Conservation (phyloP, 2,329 filamentous ascomycete species). For the Plectosphaerella plurivora region DNA sequence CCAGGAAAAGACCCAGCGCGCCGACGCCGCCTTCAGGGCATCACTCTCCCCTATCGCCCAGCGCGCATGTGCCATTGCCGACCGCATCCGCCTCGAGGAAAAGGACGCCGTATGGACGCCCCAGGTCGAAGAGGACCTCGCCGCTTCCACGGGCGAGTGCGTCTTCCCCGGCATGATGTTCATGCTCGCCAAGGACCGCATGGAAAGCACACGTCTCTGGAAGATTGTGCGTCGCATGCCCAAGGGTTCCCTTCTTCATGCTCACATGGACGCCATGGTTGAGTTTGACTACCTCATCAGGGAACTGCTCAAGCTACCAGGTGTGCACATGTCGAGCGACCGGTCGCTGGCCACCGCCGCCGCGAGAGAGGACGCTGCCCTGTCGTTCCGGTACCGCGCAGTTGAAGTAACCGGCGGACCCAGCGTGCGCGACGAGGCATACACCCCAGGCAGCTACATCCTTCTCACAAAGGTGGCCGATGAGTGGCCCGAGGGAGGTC, state of each 20-base stretch:
- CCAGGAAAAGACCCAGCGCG: slow-evolving; percentile 76
- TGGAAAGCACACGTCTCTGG: slow-evolving; percentile 84
- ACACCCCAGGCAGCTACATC: slow-evolving; percentile 55
- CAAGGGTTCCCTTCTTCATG: slow-evolving; percentile 82
- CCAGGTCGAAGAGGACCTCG: slow-evolving; percentile 65
- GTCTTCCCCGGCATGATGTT: slow-evolving; percentile 94
- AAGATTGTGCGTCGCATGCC: slow-evolving; percentile 81
- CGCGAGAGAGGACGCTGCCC: slow-evolving; percentile 47
- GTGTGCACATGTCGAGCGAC: slow-evolving; percentile 67
- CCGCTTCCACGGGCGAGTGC: slow-evolving; percentile 55
- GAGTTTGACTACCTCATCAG: slow-evolving; percentile 78
- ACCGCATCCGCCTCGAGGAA: slow-evolving; percentile 74
- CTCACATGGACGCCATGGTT: slow-evolving; percentile 87
- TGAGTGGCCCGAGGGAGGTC: slow-evolving; percentile 69
- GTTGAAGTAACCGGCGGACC: slow-evolving; percentile 37
- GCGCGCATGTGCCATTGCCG: slow-evolving; percentile 75
- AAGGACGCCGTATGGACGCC: slow-evolving; percentile 71
- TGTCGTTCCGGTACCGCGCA: slow-evolving; percentile 60
- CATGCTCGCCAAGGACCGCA: slow-evolving; percentile 74
- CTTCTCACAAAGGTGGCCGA: slow-evolving; percentile 61
- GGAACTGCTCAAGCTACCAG: slow-evolving; percentile 64
- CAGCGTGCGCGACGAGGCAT: slow-evolving; percentile 61
- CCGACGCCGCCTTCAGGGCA: slow-evolving; percentile 66
- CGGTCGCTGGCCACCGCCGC: slow-evolving; percentile 49
- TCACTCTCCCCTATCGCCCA: slow-evolving; percentile 74